Percentiles rank a stretch among this genome's conserved stretches.
Conservation (phyloP, 805 yeast genomes). For the Metschnikowia gelsemii region DNA sequence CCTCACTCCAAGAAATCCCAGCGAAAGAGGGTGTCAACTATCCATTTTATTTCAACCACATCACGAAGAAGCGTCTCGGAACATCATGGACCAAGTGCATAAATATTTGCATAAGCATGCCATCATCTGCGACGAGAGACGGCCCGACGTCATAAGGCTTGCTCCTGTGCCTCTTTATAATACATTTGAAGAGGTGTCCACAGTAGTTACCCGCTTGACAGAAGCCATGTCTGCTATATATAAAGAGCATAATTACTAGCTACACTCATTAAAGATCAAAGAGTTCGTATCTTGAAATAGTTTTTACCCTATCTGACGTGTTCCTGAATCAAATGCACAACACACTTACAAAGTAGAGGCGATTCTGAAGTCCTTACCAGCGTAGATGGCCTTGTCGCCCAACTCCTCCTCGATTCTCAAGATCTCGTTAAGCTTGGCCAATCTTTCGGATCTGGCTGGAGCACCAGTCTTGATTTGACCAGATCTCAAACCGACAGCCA, state of each 20-base stretch:
- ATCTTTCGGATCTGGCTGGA: conserved; percentile 99
- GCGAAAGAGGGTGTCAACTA: conserved; percentile 77
- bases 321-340: neutral
- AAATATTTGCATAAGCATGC: conserved; percentile 53
- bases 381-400: conserved; percentile 95
- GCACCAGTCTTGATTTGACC: conserved; percentile 99
- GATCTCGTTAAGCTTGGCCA: conserved; percentile 98
- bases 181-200: conserved; percentile 60
- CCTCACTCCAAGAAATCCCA: conserved; percentile 61
- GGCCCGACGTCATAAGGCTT: conserved; percentile 87
- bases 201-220: conserved; percentile 46
- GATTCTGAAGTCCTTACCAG: conserved; percentile 86
- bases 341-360: conserved; percentile 39
- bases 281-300: conserved; percentile 12
- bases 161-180: conserved; percentile 88
- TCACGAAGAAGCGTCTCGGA: conserved; percentile 31
- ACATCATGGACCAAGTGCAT: conserved; percentile 63
- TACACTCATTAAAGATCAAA: neutral
- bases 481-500: conserved; percentile 94
- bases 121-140: conserved; percentile 81
- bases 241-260: neutral
- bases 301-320: conserved; percentile 5
- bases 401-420: conserved; percentile 98
- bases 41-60: conserved; percentile 62
- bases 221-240: conserved; percentile 30